Evolutionary conservation across 1,139 yeast species (phyloP).

Genomic region (Zygotorulaspora mrakii): DNA sequence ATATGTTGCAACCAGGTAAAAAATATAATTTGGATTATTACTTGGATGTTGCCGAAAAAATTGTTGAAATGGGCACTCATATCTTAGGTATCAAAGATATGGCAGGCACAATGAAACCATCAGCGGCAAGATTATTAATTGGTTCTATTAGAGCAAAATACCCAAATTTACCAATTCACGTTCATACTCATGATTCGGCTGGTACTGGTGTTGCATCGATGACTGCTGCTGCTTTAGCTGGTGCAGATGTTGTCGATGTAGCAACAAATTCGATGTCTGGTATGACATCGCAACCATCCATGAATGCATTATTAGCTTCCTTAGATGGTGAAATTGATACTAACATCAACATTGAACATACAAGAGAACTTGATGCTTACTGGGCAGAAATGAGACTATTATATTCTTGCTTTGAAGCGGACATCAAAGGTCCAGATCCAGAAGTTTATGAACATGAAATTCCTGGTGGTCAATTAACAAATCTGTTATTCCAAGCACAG

Average conservation of each 20-base stretch:
- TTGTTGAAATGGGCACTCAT: conserved; percentile 94
- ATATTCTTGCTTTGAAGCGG: conserved; percentile 97
- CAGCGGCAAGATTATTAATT: conserved; percentile 79
- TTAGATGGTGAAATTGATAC: conserved; percentile 82
- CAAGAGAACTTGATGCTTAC: conserved; percentile 82
- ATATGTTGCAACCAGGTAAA: conserved; percentile 91
- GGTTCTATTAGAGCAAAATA: conserved; percentile 78
- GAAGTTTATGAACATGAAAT: conserved; percentile 97
- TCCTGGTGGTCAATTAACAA: conserved; percentile 99
- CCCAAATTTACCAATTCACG: conserved; percentile 95
- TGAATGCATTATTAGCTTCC: conserved; percentile 88
- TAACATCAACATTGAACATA: conserved; percentile 62
- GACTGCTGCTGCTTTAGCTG: conserved; percentile 91
- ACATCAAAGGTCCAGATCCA: conserved; percentile 98
- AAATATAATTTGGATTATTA: conserved; percentile 93
- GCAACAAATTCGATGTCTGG: conserved; percentile 98
- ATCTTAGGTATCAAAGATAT: conserved; percentile 96
- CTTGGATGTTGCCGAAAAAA: conserved; percentile 71
- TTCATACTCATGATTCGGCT: conserved; percentile 98
- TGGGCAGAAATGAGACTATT: conserved; percentile 99
- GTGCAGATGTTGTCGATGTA: conserved; percentile 97
- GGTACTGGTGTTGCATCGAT: conserved; percentile 98
- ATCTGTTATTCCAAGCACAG: conserved; percentile 96
- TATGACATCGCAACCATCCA: conserved; percentile 96
- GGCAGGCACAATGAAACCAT: conserved; percentile 98